Conservation (phyloP, 805 yeast species). For the Saturnispora diversa region DNA sequence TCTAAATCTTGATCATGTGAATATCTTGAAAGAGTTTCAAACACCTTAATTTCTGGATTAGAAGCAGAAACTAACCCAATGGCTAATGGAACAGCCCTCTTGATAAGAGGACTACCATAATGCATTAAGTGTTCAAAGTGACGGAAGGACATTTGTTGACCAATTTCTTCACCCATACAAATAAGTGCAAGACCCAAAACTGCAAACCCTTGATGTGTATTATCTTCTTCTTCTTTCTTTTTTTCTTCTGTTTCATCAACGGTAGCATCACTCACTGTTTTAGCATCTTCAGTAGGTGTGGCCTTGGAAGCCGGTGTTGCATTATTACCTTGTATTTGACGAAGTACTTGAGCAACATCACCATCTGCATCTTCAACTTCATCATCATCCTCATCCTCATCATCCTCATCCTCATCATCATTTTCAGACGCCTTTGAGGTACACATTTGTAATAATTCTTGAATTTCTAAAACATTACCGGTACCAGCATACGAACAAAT, state of each 20-base stretch:
- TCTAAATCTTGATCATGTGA: conserved; percentile 93
- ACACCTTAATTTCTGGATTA: conserved; percentile 93
- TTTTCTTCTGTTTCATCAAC: conserved; percentile 29
- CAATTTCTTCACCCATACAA: conserved; percentile 97
- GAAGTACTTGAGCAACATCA: conserved; percentile 27
- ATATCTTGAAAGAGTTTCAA: conserved; percentile 90
- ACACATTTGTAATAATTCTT: conserved; percentile 80
- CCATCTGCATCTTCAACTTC: conserved; percentile 24
- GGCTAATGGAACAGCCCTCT: conserved; percentile 95
- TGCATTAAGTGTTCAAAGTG: conserved; percentile 98
- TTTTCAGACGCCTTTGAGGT: conserved; percentile 60
- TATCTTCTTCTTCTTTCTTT: conserved; percentile 35
- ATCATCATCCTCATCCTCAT: conserved; percentile 33
- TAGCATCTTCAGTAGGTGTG: conserved; percentile 24
- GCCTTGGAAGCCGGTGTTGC: too few species aligned
- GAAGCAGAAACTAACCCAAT: conserved; percentile 92
- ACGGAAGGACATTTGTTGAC: conserved; percentile 94
- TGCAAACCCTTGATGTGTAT: conserved; percentile 72
- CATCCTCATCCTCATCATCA: conserved; percentile 52
- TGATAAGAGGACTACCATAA: conserved; percentile 85
- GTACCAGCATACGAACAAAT: conserved; percentile 96
- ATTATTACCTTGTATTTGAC: conserved; percentile 13
- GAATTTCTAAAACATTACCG: conserved; percentile 93
- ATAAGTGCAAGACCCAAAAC: conserved; percentile 91
- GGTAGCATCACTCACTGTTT: conserved; percentile 20